Evolutionary conservation across 2,329 filamentous ascomycete genomes (phyloP), one percentile per base, ranked within the genome.

Genomic region (Achaetomium macrosporum): DNA sequence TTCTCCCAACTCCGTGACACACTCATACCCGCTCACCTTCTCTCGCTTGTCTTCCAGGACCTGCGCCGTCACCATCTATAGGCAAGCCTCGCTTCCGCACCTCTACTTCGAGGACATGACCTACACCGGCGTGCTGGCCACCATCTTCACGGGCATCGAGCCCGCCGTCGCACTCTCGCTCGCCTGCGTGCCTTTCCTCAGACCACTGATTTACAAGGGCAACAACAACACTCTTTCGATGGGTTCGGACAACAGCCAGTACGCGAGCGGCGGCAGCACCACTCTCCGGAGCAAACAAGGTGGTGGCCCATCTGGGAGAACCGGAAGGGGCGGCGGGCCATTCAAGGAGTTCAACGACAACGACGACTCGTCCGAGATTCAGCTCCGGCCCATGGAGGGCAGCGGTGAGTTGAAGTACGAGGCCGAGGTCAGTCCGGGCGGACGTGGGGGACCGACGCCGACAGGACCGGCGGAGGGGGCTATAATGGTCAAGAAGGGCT

Each of bases 101-200:
- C 45, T 47, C 15, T 40, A 47, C 35, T 47, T 47, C 20, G 45
- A 47, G 25, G 45, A 47, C 45, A 47, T 47, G 45, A 47, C 45
- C 20, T 47, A 47, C 45, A 47, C 35, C 5, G 45, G 45, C 45
- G 35, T 47, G 8, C 20, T 47, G 1, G 45, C 45, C 12, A 47
- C 45, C 20, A 47, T 47, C 35, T 47, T 47, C n/a, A 47, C 45
- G 25, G 45, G 45, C 20, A 16, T 47, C 15, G 45, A 47, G 35
- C 45, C 45, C 19, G 25, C 45, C 2, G 25, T 40, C 9, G 45
- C 45, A 7, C 45, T 47, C 20, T 47, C 45, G n/a, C 35, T 47
- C 15, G 45, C 45, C 35, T 47, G 45, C 35, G 45, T 47, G 15
- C 45, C 45, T 25, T 47, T 47, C 36, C 25, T 47, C 13, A 12